Evolutionary conservation across 2,329 filamentous ascomycete species (phyloP).

Genomic region (Ceratocystis alfenasii): DNA sequence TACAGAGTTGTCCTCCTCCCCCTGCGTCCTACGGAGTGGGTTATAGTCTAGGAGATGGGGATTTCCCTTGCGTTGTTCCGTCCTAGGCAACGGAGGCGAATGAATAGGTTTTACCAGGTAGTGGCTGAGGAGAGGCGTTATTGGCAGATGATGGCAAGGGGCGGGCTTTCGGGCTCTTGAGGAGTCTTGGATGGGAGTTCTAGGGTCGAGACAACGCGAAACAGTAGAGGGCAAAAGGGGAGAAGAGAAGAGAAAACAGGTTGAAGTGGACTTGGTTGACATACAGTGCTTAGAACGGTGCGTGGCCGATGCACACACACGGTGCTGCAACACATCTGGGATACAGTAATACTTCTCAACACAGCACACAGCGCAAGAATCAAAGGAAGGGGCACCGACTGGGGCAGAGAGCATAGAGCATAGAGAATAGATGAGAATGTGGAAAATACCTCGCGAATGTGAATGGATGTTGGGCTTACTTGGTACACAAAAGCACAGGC

Average conservation of each 20-base stretch:
- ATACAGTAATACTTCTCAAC: not conserved
- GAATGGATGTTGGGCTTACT: not conserved
- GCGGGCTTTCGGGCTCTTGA: not conserved
- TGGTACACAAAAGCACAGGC: not conserved
- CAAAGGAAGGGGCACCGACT: not conserved
- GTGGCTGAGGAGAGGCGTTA: not conserved
- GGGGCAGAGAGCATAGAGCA: not conserved
- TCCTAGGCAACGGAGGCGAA: not conserved
- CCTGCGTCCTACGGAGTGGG: not conserved
- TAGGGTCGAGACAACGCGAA: not conserved
- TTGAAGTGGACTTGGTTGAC: not conserved
- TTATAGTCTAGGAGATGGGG: not conserved
- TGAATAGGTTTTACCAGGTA: not conserved
- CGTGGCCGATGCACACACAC: not conserved
- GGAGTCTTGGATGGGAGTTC: not conserved
- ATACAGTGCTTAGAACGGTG: not conserved
- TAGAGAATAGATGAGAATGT: not conserved
- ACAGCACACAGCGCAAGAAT: not conserved
- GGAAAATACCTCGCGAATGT: slow-evolving; percentile 2
- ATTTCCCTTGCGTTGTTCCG: not conserved
- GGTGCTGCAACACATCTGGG: not conserved
- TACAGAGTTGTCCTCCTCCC: not conserved
- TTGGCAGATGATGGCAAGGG: not conserved
- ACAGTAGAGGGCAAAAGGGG: not conserved
- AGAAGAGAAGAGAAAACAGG: not conserved